phyloP scores from a whole-genome alignment of 805 yeast genomes.

The Kregervanrija fluxuum region DNA sequence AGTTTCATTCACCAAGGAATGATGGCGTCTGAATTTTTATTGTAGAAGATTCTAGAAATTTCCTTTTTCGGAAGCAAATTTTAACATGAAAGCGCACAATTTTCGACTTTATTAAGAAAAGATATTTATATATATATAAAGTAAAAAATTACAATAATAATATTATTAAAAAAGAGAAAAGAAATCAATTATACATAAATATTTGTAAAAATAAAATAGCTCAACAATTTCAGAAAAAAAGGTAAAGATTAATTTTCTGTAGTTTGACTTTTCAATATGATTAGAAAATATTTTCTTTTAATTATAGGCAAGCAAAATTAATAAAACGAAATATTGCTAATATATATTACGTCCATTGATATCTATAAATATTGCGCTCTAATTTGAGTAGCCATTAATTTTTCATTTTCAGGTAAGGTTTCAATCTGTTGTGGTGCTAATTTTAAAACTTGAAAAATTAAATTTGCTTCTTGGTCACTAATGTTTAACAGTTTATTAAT shows the following conservation, averaged over 20 bases:
- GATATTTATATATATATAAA: no score
- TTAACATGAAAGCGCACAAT: no score
- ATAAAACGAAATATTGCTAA: background rate
- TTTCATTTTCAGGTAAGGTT: conserved; percentile 43
- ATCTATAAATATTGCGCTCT: conserved; percentile 43
- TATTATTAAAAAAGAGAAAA: background rate
- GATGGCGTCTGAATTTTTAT: no score
- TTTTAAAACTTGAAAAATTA: conserved; percentile 46
- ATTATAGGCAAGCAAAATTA: conserved; percentile 1
- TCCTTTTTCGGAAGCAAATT: no score
- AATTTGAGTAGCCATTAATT: conserved; percentile 47
- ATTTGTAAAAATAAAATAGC: background rate
- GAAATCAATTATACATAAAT: background rate
- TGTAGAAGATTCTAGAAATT: no score
- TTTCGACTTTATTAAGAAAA: no score
- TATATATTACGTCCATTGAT: background rate
- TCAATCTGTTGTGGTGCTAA: conserved; percentile 44
- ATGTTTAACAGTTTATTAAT: conserved; percentile 43
- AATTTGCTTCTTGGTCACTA: conserved; percentile 50
- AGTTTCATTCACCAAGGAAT: no score
- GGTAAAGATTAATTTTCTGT: background rate
- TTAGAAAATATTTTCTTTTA: background rate
- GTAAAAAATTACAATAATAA: no score
- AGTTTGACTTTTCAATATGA: no score
- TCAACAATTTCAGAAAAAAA: background rate